Evolutionary conservation across 352 stramenopile genomes (phyloP), one percentile per base, ranked within the genome.

Genomic region (Phytophthora podocarpi): DNA sequence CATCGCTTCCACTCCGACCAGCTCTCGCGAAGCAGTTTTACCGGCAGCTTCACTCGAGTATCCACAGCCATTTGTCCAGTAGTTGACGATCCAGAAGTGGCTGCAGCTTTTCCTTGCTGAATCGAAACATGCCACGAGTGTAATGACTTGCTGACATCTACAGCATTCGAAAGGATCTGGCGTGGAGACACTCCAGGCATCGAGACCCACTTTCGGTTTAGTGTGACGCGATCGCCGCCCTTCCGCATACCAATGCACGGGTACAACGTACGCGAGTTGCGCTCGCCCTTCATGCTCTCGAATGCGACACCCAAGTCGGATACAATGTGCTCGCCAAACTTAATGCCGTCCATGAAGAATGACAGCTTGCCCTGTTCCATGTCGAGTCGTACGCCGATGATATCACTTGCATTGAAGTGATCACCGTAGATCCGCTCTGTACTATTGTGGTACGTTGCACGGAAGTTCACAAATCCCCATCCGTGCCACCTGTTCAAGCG

Each of bases 311-410:
- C 97, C 15, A 99, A 79, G 72, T 99, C 96, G 46, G 96, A 97
- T 27, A 99, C 82, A 51, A 99, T 98, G 63, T 99, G 97, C 70
- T 99, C 97, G n/a, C 97, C 97, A 81, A 98, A 99, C 72, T 99
- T 99, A 43, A 99, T 95, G 16, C 97, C 97, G 68, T 99, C 97
- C 82, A 98, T 98, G 56, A 99, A 99, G 72, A 99, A 99, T 31
- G 91, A 95, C 36, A 99, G 67, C 43, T 97, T 97, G 30, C 98
- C 98, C 68, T 93, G 84, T 64, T 99, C 97, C 82, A 99, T 99
- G 79, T 99, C 97, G 10, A 99, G 83, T 53, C 98, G 82, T 5
- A 99, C 97, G 32, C 98, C 98, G 61, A 99, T 97, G n/a, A 90
- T 99, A 78, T 99, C 98, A 31, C 96, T 97, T 20, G 95, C 85